Evolutionary conservation across 306 rosid genomes (phyloP), one percentile per base, ranked within the genome.

Genomic region (Rubus idaeus): DNA sequence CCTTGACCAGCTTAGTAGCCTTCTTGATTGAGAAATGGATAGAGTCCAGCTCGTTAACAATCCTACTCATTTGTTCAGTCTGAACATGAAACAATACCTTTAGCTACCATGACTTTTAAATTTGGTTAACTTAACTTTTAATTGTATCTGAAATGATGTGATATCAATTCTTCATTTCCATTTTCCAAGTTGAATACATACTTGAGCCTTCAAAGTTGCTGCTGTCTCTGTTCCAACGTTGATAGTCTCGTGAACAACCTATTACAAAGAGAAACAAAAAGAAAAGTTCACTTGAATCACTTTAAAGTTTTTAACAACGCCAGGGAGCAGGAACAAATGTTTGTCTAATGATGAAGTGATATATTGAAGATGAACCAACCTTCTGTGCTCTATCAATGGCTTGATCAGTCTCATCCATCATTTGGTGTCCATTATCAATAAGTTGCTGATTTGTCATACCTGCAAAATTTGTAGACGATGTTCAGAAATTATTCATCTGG

Each of bases 61-160:
- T 70, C 90, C 97, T 81, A 83, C 99, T 89, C 99, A 95, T 95
- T 92, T 95, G 97, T 79, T 95, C 99, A 6, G 97, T 92, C 97
- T 91, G 84, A 73, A 83, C 64, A 88, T 68, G 60, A 79, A 77
- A 73, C 66, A 14, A 73, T 50, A 47, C 53, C 80, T 52, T 69
- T 53, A 87, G 81, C 69, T 68, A 71, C 57, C 70, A 76, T 51
- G 60, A 44, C 63, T 70, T 5, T 57, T 8, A 39, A 21, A 50
- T 47, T 39, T 71, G 16, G 26, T 45, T 37, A 68, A 65, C 37
- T n/a, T 3, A 64, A 30, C 14, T 9, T 18, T 46, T n/a, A 11
- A 11, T 16, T 64, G 23, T 50, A 79, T 52, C 46, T 46, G 16
- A 64, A 30, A 67, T 69, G n/a, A 69, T n/a, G 52, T 68, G 14